phyloP scores from a whole-genome alignment of 2,329 filamentous ascomycete species.

The Fusarium beomiforme region DNA sequence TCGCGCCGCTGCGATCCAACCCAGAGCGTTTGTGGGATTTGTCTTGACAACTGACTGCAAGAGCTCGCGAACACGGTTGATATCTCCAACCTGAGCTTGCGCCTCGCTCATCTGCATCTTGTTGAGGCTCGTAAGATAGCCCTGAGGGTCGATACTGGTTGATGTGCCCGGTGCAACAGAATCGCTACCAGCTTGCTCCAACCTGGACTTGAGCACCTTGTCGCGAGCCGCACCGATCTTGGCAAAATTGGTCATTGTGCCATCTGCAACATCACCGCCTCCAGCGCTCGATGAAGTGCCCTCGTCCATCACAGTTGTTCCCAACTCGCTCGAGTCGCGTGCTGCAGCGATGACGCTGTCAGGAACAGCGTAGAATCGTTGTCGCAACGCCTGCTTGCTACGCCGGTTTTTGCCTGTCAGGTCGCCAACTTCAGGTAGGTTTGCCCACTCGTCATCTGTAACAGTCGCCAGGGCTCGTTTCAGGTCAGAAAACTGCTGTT shows the following conservation, averaged over 20 bases:
- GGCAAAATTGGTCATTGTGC: slow-evolving; percentile 97
- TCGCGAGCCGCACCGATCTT: slow-evolving; percentile 96
- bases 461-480: slow-evolving; percentile 90
- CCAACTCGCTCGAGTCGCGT: slow-evolving; percentile 80
- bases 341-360: slow-evolving; percentile 94
- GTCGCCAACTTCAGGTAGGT: slow-evolving; percentile 93
- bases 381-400: slow-evolving; percentile 81
- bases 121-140: slow-evolving; percentile 91
- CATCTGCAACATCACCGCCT: slow-evolving; percentile 67
- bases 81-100: slow-evolving; percentile 89
- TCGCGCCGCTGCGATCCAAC: slow-evolving; percentile 94
- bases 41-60: slow-evolving; percentile 98
- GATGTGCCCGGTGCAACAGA: slow-evolving; percentile 79
- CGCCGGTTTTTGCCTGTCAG: slow-evolving; percentile 93
- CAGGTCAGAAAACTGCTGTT: slow-evolving; percentile 95
- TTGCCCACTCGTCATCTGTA: slow-evolving; percentile 96
- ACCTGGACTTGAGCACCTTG: slow-evolving; percentile 92
- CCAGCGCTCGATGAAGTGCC: slow-evolving; percentile 56
- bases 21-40: slow-evolving; percentile 92
- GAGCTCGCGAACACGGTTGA: slow-evolving; percentile 90
- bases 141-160: slow-evolving; percentile 92
- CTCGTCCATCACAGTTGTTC: slow-evolving; percentile 89
- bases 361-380: slow-evolving; percentile 94
- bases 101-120: slow-evolving; percentile 82
- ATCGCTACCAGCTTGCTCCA: slow-evolving; percentile 83